Evolutionary conservation across 257 asterid species (phyloP), one percentile per base, ranked within the genome.

Genomic region (Striga asiatica): DNA sequence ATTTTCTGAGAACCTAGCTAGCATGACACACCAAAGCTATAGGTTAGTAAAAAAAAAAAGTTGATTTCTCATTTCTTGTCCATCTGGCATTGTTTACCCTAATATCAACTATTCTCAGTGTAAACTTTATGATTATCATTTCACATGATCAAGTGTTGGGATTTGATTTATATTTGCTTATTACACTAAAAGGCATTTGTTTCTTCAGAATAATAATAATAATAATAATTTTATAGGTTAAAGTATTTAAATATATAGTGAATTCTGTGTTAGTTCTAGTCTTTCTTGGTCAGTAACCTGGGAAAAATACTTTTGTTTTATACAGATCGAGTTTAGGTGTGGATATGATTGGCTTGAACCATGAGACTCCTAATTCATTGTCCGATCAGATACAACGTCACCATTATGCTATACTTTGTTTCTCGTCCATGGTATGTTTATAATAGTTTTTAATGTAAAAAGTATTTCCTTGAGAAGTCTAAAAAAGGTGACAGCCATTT

Each of bases 1-100:
- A 13, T 31, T 23, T 17, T 24, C 59, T 41, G 35, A 19, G 43
- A 34, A 58, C 64, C 72, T 75, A 18, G 75, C 73, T 25, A 51
- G 6, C 35, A 21, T 52, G 66, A 70, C 72, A 34, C 45, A 58
- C 66, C 68, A 70, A 49, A 70, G 79, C 62, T 75, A 69, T 27
- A 72, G 78, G 85, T 57, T 71, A 66, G 77, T 63, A 13, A 51
- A 49, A 18, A n/a, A n/a, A n/a, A n/a, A n/a, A n/a, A n/a, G n/a
- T n/a, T n/a, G n/a, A n/a, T n/a, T n/a, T n/a, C n/a, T n/a, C n/a
- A n/a, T n/a, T n/a, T n/a, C n/a, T n/a, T n/a, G 9, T 49, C 35
- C 27, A 48, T 31, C 14, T n/a, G 27, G 38, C 43, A 37, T 48
- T 17, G 31, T 37, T 13, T 28, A 9, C n/a, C 25, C 16, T 23